Base-by-base conservation (phyloP, 805 yeast species). In the Priceomyces melissophilus region DNA sequence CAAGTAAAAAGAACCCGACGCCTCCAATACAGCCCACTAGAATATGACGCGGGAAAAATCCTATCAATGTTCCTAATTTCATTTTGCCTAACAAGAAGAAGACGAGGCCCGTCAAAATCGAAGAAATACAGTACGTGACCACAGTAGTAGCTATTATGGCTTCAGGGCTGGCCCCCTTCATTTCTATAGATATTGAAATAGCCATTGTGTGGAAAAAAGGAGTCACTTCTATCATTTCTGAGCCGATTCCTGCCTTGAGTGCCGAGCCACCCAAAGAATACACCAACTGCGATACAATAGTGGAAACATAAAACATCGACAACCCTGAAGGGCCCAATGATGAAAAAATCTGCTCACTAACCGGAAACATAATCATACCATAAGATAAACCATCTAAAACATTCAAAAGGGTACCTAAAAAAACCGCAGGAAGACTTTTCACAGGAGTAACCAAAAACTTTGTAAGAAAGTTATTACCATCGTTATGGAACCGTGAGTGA, bases 181-280 rank as follows among this genome's bases (percentile, higher is more conserved):
- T 69, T 15, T 73, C 69, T 2, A 63, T 57, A 59, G 82, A 69
- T 37, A 93, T 82, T 10, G 82, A 69, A 20, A 77, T 69, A 1
- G 97, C 97, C 96, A 93, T 90, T 2, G 95, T 76, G 57, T 93
- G 99, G 70, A 91, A 91, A 60, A 93, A 93, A 2, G 99, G 99
- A 2, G 96, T 95, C n/a, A 93, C 88, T 61, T 93, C 99, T 49
- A 93, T 93, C 99, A 93, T 93, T 65, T 93, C 98, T 3, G 96
- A 86, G 1, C 99, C 99, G 33, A 91, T 81, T n/a, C 95, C 96
- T 2, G 89, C 76, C 46, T 79, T 80, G 67, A 93, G 91, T 7
- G 87, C 85, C 11, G 96, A 87, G 1, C 95, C 95, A 11, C 99
- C 99, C 16, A 87, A 62, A 0, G 97, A 89, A 57, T 79, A 90